Evolutionary conservation across 1,139 yeast genomes (phyloP).

Genomic region (Zhuliangozyma parablackwelliae): DNA sequence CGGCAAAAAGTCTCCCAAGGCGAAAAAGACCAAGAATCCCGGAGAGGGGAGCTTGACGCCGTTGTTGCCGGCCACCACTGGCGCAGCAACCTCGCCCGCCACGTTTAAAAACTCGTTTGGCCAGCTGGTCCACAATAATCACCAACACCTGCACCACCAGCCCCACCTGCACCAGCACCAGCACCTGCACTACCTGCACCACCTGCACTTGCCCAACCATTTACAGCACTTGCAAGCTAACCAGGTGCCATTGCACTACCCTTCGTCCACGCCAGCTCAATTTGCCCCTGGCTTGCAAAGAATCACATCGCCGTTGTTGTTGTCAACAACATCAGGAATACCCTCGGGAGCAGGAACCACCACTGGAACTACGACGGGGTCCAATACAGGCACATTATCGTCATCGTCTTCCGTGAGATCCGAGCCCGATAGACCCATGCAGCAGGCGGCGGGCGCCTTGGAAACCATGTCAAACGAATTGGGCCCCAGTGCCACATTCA

Average conservation of each 20-base stretch:
- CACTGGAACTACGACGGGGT: too few species aligned
- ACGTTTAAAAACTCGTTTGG: conserved; percentile 2
- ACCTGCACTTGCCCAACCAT: conserved; percentile 17
- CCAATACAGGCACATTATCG: too few species aligned
- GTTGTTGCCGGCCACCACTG: conserved; percentile 19
- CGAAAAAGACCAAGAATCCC: conserved; percentile 16
- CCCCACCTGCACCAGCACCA: conserved; percentile 6
- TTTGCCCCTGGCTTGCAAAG: conserved; percentile 62
- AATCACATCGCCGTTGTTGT: conserved; percentile 60
- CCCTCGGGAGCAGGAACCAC: too few species aligned
- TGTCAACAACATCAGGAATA: conserved; percentile 32
- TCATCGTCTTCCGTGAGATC: conserved; percentile 36
- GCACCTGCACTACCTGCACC: conserved; percentile 13
- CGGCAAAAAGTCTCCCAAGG: conserved; percentile 31
- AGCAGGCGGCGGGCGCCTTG: conserved; percentile 58
- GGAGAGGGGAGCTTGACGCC: conserved; percentile 21
- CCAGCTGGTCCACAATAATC: neutral
- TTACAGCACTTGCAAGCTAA: conserved; percentile 23
- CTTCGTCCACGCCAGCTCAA: conserved; percentile 65
- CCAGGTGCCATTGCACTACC: conserved; percentile 59
- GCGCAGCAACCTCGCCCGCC: conserved; percentile 11
- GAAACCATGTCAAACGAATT: conserved; percentile 50
- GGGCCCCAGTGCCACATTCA: conserved; percentile 45
- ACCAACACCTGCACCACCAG: conserved; percentile 13
- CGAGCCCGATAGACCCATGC: conserved; percentile 18